phyloP scores from a whole-genome alignment of 768 basidiomycete genomes.

The Kwoniella mangroviensis region DNA sequence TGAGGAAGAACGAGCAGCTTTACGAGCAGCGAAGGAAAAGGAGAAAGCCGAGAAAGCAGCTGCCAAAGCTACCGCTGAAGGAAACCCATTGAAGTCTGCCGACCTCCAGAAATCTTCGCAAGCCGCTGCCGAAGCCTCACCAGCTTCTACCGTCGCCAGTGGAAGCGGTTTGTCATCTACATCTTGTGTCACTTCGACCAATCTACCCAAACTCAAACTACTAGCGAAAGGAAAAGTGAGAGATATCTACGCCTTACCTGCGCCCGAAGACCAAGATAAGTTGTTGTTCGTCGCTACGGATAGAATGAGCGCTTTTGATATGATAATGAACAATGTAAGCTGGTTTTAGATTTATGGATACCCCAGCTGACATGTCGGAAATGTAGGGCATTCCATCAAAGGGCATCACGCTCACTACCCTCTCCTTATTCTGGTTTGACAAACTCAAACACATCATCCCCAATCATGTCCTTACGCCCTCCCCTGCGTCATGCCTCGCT shows the following conservation, averaged over 20 bases:
- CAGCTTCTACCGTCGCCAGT: conserved; percentile 17
- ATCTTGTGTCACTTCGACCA: conserved; percentile 43
- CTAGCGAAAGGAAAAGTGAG: conserved; percentile 93
- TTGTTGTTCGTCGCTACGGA: conserved; percentile 94
- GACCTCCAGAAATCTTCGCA: conserved; percentile 19
- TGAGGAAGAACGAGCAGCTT: conserved; percentile 50
- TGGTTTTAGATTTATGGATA: neutral
- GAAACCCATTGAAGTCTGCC: conserved; percentile 10
- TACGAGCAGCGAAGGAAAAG: conserved; percentile 45
- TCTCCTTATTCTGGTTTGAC: conserved; percentile 95
- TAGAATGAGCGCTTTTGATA: conserved; percentile 95
- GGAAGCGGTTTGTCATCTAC: conserved; percentile 27
- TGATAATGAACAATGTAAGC: conserved; percentile 88
- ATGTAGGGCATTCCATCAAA: conserved; percentile 90
- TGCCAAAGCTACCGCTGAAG: conserved; percentile 34
- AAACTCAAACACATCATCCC: conserved; percentile 78
- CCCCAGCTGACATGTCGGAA: conserved; percentile 15
- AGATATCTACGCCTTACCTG: conserved; percentile 79
- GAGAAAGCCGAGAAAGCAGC: conserved; percentile 53
- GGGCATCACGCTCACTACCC: conserved; percentile 82
- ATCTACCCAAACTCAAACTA: conserved; percentile 64
- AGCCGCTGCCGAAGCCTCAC: conserved; percentile 23
- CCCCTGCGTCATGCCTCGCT: conserved; percentile 47
- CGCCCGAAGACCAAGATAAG: conserved; percentile 63
- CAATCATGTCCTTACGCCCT: conserved; percentile 82